These are phyloP conservation scores for Calamus simplicifolius DNA, from an alignment of 176 grass and related monocot species.

Conservation along the genomic window DNA sequence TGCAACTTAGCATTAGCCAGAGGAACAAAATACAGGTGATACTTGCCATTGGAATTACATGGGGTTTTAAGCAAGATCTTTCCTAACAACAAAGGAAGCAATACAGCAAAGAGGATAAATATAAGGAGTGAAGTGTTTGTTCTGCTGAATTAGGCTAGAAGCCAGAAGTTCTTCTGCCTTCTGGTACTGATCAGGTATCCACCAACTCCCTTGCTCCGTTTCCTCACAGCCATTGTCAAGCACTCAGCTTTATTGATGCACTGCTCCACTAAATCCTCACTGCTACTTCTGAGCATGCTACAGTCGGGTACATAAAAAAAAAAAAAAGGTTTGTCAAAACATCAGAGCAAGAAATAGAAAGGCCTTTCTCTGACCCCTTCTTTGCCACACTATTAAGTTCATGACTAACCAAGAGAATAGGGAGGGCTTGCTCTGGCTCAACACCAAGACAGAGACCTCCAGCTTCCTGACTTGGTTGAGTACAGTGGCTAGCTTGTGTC, in stretches of 20 bases:
- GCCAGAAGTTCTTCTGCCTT: constrained; percentile 99
- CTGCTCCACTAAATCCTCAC: constrained; percentile 76
- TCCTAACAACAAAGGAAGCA: no score
- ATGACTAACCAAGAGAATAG: constrained; percentile 14
- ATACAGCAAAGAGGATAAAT: no score
- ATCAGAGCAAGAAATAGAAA: no score
- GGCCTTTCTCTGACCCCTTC: no score
- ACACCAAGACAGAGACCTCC: constrained; percentile 12
- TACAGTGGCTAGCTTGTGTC: constrained; percentile 18
- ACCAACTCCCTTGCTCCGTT: constrained; percentile 72
- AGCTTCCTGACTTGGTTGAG: constrained; percentile 25
- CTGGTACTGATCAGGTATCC: constrained; percentile 83
- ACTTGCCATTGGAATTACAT: no score
- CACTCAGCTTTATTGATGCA: constrained; percentile 73
- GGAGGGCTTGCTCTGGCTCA: constrained; percentile 17
- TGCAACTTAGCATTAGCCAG: no score
- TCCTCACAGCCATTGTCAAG: constrained; percentile 78
- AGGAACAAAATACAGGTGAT: no score
- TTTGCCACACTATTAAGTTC: no score
- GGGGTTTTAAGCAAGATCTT: no score
- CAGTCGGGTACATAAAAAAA: background rate
- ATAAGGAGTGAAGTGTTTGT: no score
- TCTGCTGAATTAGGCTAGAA: constrained; percentile 26
- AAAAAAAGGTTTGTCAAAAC: no score
- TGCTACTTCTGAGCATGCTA: constrained; percentile 54